phyloP scores from a whole-genome alignment of 2,329 filamentous ascomycete species.

The Dactylellina haptotyla region DNA sequence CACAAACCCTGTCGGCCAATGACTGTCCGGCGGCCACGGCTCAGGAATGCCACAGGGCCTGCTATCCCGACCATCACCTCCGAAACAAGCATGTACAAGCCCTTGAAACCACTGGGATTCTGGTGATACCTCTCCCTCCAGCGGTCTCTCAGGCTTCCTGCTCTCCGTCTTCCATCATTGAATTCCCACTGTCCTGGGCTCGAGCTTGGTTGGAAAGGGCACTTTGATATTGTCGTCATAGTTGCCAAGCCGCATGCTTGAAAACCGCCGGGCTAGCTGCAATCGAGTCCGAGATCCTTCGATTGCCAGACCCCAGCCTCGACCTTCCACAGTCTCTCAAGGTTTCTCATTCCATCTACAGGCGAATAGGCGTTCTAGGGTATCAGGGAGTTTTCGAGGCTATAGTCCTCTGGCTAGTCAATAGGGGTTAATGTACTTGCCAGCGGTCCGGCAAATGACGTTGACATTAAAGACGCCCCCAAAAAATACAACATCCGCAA shows the following conservation, averaged over 20 bases:
- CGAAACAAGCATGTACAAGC: conserved; percentile 41
- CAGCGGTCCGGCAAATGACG: conserved; percentile 26
- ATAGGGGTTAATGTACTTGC: not conserved
- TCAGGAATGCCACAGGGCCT: not conserved
- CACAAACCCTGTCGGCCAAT: conserved; percentile 6
- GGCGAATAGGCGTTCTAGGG: not conserved
- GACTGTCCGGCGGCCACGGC: not conserved
- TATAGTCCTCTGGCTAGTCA: not conserved
- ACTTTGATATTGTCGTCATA: conserved; percentile 2
- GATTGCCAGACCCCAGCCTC: not conserved
- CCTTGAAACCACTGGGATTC: conserved; percentile 2
- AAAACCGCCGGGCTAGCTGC: conserved; percentile 19
- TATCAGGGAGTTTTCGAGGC: not conserved
- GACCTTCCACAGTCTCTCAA: not conserved
- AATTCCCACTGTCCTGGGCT: no score
- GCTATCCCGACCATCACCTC: conserved; percentile 35
- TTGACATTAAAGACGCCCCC: conserved; percentile 12
- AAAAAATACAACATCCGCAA: conserved; percentile 43
- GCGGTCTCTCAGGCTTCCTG: not conserved
- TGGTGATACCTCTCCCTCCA: conserved; percentile 8
- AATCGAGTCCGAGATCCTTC: not conserved
- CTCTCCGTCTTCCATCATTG: no score
- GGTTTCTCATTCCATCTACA: not conserved
- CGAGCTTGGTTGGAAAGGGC: no score
- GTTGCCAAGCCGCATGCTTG: conserved; percentile 17